Evolutionary conservation across 352 stramenopile species (phyloP), one percentile per base, ranked within the genome.

Genomic region (Phytopythium aichiense): DNA sequence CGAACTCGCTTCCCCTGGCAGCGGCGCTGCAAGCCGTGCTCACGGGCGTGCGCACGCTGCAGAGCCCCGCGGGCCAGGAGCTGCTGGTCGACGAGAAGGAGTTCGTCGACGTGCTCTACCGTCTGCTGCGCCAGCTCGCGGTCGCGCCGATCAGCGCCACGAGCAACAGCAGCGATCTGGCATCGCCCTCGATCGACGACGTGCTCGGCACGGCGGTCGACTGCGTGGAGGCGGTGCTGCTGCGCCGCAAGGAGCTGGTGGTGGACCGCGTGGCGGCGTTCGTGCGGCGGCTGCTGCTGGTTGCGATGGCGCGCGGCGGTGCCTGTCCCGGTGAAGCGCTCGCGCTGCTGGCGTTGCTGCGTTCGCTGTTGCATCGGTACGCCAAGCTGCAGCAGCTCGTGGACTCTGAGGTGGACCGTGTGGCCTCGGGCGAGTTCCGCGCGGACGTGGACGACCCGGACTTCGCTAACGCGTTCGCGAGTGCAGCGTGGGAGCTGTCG

Each of bases 51-150:
- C 86, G 92, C 54, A 95, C 95, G 23, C 76, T 99, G 7, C 90
- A 98, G 64, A 95, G 96, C 25, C 94, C 95, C 11, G 94, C 94
- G 3, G 72, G 69, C 64, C 86, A 96, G 53, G 95, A 98, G 76
- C 84, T 99, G 40, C 88, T 98, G 72, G 90, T 98, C n/a, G 94
- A 98, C 67, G 90, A 97, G 56, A 98, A 98, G 65, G 94, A 98
- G 69, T 98, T 98, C 72, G 85, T 99, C 35, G 90, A 94, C 56
- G 94, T 96, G 66, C 74, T 99, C 8, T 99, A 98, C 71, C 91
- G 79, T 45, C 74, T 97, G 56, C 57, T 98, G 58, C 76, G 79
- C 50, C 73, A 80, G 20, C 89, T 92, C 58, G 84, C 72, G 0
- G 81, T 84, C 38, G 80, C 82, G 35, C 82, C 89, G 45, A 74